Conservation (phyloP, 495 filamentous ascomycete genomes). For the Bacidia gigantensis region DNA sequence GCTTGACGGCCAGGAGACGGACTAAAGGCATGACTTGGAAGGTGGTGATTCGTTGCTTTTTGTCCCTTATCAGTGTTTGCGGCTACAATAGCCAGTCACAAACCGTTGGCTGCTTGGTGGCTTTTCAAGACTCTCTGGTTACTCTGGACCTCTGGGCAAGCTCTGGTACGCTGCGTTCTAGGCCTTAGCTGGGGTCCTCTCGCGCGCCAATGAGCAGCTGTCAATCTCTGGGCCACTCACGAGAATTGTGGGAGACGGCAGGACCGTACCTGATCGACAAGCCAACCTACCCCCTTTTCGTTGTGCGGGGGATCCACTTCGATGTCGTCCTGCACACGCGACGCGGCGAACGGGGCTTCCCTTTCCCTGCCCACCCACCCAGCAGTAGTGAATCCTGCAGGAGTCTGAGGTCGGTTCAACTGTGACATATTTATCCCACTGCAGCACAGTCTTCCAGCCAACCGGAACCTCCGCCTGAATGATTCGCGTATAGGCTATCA, state of each 20-base stretch:
- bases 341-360: neutral
- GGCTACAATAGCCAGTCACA: neutral
- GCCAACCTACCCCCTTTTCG: neutral
- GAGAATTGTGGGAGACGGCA: neutral
- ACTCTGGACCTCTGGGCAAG: no score
- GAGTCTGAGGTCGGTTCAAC: neutral
- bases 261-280: neutral
- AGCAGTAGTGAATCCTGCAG: neutral
- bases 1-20: neutral
- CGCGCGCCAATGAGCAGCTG: neutral
- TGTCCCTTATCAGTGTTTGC: neutral
- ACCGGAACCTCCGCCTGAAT: neutral
- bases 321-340: neutral
- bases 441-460: neutral
- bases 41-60: neutral
- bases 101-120: neutral
- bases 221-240: neutral
- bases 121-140: no score
- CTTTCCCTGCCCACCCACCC: no score
- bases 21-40: neutral
- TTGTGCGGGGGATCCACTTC: neutral
- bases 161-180: neutral
- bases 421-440: neutral
- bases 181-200: neutral
- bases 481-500: neutral